Evolutionary conservation across 2,329 filamentous ascomycete genomes (phyloP), one percentile per base, ranked within the genome.

Genomic region (Pseudocercospora pini-densiflorae): DNA sequence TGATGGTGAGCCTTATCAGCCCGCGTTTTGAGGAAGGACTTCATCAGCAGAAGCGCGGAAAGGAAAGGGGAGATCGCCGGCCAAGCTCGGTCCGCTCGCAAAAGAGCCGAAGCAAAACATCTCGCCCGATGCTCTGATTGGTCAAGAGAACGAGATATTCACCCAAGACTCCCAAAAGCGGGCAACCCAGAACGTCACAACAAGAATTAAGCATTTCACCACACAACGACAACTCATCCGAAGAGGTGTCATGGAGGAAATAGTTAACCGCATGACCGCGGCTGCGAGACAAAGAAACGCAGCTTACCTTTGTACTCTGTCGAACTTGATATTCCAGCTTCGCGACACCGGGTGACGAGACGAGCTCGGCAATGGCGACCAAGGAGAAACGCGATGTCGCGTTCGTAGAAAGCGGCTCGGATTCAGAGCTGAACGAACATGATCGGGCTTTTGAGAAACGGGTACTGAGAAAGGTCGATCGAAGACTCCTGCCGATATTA

Each of bases 401-500:
- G 5, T 55, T 33, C 24, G 33, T 55, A 21, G 51, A 55, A 7
- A 33, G 14, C 27, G 12, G 49, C 49, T 54, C 23, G 23, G 49
- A 49, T 9, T 3, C 10, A 19, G 45, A 49, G 45, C 19, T 29
- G 14, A 27, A 27, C 24, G 51, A 55, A n/a, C 8, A 55, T n/a
- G 24, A 55, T 24, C 16, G 16, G 8, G 14, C 8, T n/a, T 31
- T 55, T 16, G 24, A 55, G 62, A 82, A 80, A 69, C 80, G 78
- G 58, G 71, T 85, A 6, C 71, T 85, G 2, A 74, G 80, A 54
- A 86, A 85, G 73, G 78, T 80, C 58, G 84, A 86, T 67, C 66
- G 83, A 9, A 78, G 81, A 58, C 77, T 86, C 24, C 73, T 86
- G 4, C 84, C 84, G 0, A 80, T 83, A 21, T 74, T 86, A 2